Percentiles rank a stretch among this genome's conserved stretches.
Evolutionary conservation across 2,329 filamentous ascomycete species (phyloP).

Genomic region (Stachybotrys chartarum): DNA sequence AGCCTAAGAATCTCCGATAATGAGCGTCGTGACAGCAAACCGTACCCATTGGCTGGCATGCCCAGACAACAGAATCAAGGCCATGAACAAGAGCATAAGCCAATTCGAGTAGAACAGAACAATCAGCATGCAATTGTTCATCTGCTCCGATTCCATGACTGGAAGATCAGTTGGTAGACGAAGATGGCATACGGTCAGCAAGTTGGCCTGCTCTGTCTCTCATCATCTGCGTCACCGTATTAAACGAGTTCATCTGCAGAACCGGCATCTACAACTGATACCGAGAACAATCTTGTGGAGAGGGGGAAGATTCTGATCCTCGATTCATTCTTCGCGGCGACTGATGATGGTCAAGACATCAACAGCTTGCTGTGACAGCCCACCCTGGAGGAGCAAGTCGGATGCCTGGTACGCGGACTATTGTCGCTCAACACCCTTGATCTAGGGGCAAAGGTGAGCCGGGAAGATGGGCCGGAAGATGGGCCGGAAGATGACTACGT

Average conservation of each 20-base stretch:
- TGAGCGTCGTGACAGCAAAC: slow-evolving; percentile 22
- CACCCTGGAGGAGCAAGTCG: background rate
- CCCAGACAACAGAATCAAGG: slow-evolving; percentile 27
- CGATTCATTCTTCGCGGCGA: background rate
- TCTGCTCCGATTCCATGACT: slow-evolving; percentile 35
- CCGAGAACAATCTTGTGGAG: background rate
- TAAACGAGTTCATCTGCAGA: no score
- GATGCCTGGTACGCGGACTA: background rate
- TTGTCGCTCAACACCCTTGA: background rate
- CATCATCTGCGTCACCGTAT: slow-evolving; percentile 1
- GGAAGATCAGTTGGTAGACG: slow-evolving; percentile 31
- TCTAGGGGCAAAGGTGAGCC: background rate
- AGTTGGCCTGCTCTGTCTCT: slow-evolving; percentile 42
- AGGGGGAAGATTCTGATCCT: background rate
- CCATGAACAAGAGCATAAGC: slow-evolving; percentile 45
- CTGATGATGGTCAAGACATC: background rate
- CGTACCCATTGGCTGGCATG: slow-evolving; percentile 19
- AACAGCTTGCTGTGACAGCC: background rate
- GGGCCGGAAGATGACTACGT: no score
- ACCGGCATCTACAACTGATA: no score
- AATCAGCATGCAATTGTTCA: slow-evolving; percentile 31
- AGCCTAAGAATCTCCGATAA: slow-evolving; percentile 26
- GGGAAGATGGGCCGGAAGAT: background rate
- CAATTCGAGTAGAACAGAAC: slow-evolving; percentile 40
- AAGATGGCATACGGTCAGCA: slow-evolving; percentile 40